Percentiles rank a stretch among this genome's conserved stretches.
Conservation (phyloP, 495 filamentous ascomycete species). For the Trichodelitschia bisporula region DNA sequence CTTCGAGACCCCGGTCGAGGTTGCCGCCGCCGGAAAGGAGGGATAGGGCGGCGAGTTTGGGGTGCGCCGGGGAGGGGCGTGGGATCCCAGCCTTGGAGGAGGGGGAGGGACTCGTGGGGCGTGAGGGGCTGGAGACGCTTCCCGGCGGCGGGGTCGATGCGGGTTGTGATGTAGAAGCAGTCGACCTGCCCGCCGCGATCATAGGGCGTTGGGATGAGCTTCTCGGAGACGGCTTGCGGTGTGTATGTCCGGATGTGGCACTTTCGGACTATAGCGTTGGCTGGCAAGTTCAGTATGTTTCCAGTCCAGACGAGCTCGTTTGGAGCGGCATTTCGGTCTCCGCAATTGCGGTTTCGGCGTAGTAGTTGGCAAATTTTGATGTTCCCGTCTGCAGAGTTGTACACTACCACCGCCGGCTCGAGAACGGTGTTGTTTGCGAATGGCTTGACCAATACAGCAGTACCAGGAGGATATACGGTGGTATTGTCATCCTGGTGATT, state of each 20-base stretch:
- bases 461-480: too few species aligned
- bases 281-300: slow-evolving; percentile 15
- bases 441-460: too few species aligned
- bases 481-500: too few species aligned
- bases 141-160: slow-evolving; percentile 9
- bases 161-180: slow-evolving; percentile 29
- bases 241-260: slow-evolving; percentile 35
- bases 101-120: slow-evolving; percentile 1
- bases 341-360: slow-evolving; percentile 20
- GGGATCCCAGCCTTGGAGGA: slow-evolving; percentile 34
- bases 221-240: slow-evolving; percentile 9
- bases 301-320: slow-evolving; percentile 45
- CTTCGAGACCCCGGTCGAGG: slow-evolving; percentile 49
- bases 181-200: slow-evolving; percentile 34
- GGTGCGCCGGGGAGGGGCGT: slow-evolving; percentile 1
- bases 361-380: slow-evolving; percentile 22
- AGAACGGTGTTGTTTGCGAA: too few species aligned
- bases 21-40: slow-evolving; percentile 54
- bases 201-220: slow-evolving; percentile 34
- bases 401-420: slow-evolving; percentile 30
- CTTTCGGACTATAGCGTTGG: slow-evolving; percentile 20
- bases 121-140: slow-evolving; percentile 8
- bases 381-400: slow-evolving; percentile 15
- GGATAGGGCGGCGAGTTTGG: too few species aligned
- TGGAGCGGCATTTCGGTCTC: slow-evolving; percentile 15